phyloP scores from a whole-genome alignment of 23 red algal species.

The Pyropia yezoensis region DNA sequence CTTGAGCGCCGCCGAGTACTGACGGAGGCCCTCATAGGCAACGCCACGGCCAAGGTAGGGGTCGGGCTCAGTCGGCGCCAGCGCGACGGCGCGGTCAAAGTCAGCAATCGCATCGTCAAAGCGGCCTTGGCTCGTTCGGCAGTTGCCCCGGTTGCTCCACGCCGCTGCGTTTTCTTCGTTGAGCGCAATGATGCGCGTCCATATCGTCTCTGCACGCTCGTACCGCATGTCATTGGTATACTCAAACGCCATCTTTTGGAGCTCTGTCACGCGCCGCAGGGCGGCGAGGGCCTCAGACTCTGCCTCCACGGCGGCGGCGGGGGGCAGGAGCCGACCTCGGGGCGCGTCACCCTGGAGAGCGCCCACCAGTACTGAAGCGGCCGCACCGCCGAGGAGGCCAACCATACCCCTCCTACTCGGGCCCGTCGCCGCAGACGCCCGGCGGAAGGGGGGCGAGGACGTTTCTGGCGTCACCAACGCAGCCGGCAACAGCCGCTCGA shows the following conservation, averaged over 20 bases:
- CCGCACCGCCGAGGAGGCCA: too few relatives aligned
- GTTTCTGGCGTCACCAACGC: too few relatives aligned
- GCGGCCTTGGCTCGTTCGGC: constrained; percentile 51
- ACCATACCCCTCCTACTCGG: too few relatives aligned
- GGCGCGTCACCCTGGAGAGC: too few relatives aligned
- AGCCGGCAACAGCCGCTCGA: too few relatives aligned
- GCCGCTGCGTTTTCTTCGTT: constrained; percentile 59
- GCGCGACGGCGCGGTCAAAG: constrained; percentile 37
- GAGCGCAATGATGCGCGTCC: constrained; percentile 47
- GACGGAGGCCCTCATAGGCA: constrained; percentile 38
- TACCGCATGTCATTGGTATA: constrained; percentile 39
- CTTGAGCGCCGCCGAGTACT: constrained; percentile 18
- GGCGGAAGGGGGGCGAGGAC: too few relatives aligned
- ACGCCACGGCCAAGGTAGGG: constrained; percentile 50
- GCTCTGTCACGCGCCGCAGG: constrained; percentile 40
- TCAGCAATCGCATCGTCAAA: constrained; percentile 60
- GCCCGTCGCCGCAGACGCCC: too few relatives aligned
- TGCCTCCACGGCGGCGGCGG: neutral
- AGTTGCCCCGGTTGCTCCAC: constrained; percentile 73
- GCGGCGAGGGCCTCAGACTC: constrained; percentile 17
- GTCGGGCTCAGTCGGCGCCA: constrained; percentile 71
- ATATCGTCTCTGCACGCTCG: constrained; percentile 35
- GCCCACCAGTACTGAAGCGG: too few relatives aligned
- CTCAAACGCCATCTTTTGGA: constrained; percentile 62
- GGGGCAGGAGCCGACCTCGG: neutral